Percentiles rank a stretch among this genome's conserved stretches.
Conservation (phyloP, 148 eudicot genomes). For the Chenopodium quinoa region DNA sequence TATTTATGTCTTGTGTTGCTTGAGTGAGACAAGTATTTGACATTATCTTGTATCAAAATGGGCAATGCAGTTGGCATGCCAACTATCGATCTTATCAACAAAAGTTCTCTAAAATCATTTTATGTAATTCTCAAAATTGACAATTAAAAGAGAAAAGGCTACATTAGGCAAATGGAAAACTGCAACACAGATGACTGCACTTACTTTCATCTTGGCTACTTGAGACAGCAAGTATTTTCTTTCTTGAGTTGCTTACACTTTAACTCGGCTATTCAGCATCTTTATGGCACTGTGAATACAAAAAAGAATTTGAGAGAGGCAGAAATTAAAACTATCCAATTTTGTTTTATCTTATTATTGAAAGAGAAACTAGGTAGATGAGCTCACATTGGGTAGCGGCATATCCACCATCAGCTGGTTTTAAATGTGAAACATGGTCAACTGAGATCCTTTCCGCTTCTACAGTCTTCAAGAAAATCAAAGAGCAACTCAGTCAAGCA, state of each 20-base stretch:
- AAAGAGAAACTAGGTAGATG: constrained; percentile 10
- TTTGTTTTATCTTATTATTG: not conserved
- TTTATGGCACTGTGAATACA: constrained; percentile 93
- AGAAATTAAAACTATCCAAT: not conserved
- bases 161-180: constrained; percentile 96
- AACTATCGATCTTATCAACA: too few relatives aligned
- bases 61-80: too few relatives aligned
- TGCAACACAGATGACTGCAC: constrained; percentile 91
- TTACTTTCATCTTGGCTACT: constrained; percentile 75
- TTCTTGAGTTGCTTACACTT: constrained; percentile 41
- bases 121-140: too few relatives aligned
- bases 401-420: constrained; percentile 98
- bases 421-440: constrained; percentile 96
- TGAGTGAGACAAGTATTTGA: too few relatives aligned
- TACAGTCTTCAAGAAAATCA: constrained; percentile 61
- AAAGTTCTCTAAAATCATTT: too few relatives aligned
- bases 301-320: constrained; percentile 1
- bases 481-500: constrained; percentile 14
- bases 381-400: constrained; percentile 92
- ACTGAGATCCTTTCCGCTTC: constrained; percentile 98
- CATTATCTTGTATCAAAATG: too few relatives aligned
- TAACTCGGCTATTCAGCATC: constrained; percentile 91
- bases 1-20: too few relatives aligned
- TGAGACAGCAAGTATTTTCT: constrained; percentile 70
- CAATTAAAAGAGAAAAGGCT: too few relatives aligned